These are phyloP conservation scores for Mrakia blollopis DNA, from an alignment of 768 basidiomycete species.

Conservation along the genomic window DNA sequence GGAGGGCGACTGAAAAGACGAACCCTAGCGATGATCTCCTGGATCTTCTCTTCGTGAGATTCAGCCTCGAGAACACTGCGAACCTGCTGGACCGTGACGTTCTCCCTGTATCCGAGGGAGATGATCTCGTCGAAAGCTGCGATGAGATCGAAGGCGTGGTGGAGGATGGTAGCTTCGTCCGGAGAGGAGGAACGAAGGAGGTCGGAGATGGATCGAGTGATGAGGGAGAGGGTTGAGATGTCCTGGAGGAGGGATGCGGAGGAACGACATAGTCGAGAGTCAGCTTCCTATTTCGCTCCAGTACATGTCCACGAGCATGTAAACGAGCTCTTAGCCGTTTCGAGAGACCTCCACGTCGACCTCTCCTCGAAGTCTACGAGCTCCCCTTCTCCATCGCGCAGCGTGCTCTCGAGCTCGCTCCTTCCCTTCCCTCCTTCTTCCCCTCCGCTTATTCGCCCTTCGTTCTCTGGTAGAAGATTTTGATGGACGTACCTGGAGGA, in stretches of 20 bases:
- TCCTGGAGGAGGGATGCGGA: constrained; percentile 49
- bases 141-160: constrained; percentile 86
- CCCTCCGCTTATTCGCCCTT: too few relatives aligned
- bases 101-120: constrained; percentile 63
- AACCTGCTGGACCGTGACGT: constrained; percentile 49
- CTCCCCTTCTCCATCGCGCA: not conserved
- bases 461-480: not conserved
- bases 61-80: constrained; percentile 51
- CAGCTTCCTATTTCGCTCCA: not conserved
- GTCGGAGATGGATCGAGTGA: constrained; percentile 89
- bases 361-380: not conserved
- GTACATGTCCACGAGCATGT: too few relatives aligned
- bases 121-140: constrained; percentile 97
- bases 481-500: constrained; percentile 60
- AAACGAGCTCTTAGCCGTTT: not conserved
- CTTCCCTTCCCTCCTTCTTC: not conserved
- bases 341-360: not conserved
- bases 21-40: constrained; percentile 94
- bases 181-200: constrained; percentile 64
- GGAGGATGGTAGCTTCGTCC: constrained; percentile 82
- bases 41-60: constrained; percentile 61
- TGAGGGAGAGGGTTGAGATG: constrained; percentile 90
- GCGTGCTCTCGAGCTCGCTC: not conserved
- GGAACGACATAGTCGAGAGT: not conserved
- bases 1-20: constrained; percentile 38